Base-by-base conservation (phyloP, 2,329 filamentous ascomycete genomes). In the Penicillium crustosum region DNA sequence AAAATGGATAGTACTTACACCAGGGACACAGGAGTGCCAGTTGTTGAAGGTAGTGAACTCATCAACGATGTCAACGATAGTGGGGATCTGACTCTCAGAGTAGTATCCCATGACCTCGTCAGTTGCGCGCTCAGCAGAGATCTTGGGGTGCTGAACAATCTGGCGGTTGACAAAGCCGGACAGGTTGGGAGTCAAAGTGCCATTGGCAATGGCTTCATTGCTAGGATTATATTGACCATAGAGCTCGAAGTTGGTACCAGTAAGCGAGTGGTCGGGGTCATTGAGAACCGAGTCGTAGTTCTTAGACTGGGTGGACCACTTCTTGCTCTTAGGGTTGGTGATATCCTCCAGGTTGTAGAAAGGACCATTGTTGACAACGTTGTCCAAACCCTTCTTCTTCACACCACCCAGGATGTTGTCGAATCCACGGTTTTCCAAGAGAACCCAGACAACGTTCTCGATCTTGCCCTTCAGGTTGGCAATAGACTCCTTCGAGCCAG, bases 81-180 rank as follows among this genome's bases (percentile, higher is more conserved):
- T 72, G 6, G 75, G 75, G 39, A 78, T 67, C 64, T 78, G 70
- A 1, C 63, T 64, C 61, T 76, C 73, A 6, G 74, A 72, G 65
- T 78, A 78, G 62, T 77, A 78, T 60, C 74, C 73, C 66, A 78
- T 70, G 44, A 77, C 75, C 64, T 77, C 70, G 51, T 73, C 68
- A 17, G 74, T 67, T 12, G 64, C 66, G 23, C 67, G 64, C 49
- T 68, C 48, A 50, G 69, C 67, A 42, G 66, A 66, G 53, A 70
- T 69, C 33, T 44, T 54, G 17, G 70, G 65, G 60, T 77, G 73
- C 4, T 55, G 50, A 6, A 58, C 53, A 41, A 76, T 58, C 64
- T 77, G 75, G 60, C 73, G 73, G 39, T 74, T 60, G 23, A 76
- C 66, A 57, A 78, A 78, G 48, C 76, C 75, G 13, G 70, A 60